Base-by-base conservation (phyloP, 2,329 filamentous ascomycete species). In the Leptosphaerulina australis region DNA sequence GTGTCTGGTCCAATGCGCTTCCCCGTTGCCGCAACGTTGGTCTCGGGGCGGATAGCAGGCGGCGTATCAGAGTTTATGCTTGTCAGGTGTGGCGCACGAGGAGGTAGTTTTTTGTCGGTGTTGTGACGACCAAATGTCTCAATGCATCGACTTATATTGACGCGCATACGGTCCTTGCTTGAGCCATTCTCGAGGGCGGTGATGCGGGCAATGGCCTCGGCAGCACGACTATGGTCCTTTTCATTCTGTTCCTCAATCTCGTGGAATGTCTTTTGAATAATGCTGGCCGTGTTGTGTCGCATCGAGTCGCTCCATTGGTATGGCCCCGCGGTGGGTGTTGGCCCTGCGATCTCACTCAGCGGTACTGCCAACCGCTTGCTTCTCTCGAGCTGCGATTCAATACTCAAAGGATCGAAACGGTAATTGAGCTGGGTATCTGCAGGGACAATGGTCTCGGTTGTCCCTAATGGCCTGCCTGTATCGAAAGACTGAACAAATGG, bases 71-170 rank as follows among this genome's bases (percentile, higher is more conserved):
- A 67, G 62, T 77, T 67, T 29, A 79, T 76, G 28, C 70, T 64
- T 12, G 77, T 78, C 31, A 77, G 72, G 3, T 82, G 60, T 3
- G 68, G 63, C 10, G 73, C 73, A 70, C 86, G 88, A 0, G 85
- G 84, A 18, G 81, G 80, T 22, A 99, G 81, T 3, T 76, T 70
- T 7, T 73, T 64, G 73, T 99, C 94, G 1, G 94, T 99, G 62
- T 88, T 85, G 79, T 99, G 94, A 39, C 94, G 86, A 39, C 94
- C 94, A 67, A 99, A 97, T 2, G 85, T 87, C 53, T 92, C 83
- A 59, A 99, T 83, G 72, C 92, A 95, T 55, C 91, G 86, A 61
- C 86, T 82, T 62, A 93, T 87, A 70, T 97, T 97, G 68, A 89
- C 85, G 61, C 91, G 87, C 62, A 87, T 85, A 43, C 85, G 83